Percentiles rank a stretch among this genome's conserved stretches.
These are phyloP conservation scores for Potentilla sterilis DNA, from an alignment of 306 rosid species.

Conservation along the genomic window DNA sequence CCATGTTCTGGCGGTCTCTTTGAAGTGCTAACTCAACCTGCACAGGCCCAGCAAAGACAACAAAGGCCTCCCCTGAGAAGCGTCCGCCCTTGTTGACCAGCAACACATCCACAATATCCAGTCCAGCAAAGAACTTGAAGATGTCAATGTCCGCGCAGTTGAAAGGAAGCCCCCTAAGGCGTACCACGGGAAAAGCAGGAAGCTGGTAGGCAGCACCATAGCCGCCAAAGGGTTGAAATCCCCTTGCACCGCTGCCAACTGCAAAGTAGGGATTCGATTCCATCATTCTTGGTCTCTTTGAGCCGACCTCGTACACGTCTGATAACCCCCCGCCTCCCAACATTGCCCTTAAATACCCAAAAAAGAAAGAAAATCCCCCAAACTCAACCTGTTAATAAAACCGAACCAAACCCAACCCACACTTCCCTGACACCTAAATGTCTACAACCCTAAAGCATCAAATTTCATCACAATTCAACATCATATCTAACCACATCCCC, in stretches of 20 bases:
- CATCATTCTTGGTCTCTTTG: constrained; percentile 99
- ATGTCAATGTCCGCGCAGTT: constrained; percentile 92
- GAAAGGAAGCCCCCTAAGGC: constrained; percentile 97
- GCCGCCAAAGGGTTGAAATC: constrained; percentile 47
- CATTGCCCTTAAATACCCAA: constrained; percentile 98
- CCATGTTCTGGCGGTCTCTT: constrained; percentile 95
- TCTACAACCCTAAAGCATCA: constrained; percentile 35
- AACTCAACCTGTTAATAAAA: constrained; percentile 92
- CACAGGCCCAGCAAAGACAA: constrained; percentile 87
- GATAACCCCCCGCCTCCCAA: constrained; percentile 99
- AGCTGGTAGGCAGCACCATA: constrained; percentile 43
- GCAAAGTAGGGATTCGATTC: constrained; percentile 99
- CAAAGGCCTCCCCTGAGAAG: constrained; percentile 95
- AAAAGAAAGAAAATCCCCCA: constrained; percentile 73
- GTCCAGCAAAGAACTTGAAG: constrained; percentile 92
- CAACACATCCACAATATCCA: constrained; percentile 88
- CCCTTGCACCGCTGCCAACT: constrained; percentile 81
- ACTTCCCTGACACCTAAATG: constrained; percentile 62
- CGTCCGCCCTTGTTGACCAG: constrained; percentile 96
- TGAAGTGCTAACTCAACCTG: constrained; percentile 90
- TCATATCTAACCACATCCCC: constrained; percentile 11
- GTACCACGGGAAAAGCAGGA: constrained; percentile 85
- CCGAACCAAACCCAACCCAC: constrained; percentile 94
- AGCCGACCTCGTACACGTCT: constrained; percentile 99
- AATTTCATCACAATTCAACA: constrained; percentile 8